Conservation (phyloP, 768 basidiomycete species). For the Hypholoma fasciculare region DNA sequence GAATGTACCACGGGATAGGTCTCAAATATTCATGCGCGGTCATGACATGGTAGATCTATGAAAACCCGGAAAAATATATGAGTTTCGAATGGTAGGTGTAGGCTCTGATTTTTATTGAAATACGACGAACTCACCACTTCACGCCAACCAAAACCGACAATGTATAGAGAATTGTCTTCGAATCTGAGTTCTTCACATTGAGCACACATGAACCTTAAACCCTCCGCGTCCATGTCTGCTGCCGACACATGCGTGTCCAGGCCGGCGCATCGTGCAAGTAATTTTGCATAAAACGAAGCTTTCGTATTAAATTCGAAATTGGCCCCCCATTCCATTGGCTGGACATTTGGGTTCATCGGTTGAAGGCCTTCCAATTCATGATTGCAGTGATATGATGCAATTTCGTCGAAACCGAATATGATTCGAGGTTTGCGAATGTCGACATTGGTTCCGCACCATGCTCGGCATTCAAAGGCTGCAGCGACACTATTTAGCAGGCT, state of each 20-base stretch:
- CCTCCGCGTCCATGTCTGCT: constrained; percentile 11
- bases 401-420: not conserved
- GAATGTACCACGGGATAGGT: not conserved
- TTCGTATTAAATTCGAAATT: not conserved
- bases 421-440: not conserved
- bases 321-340: not conserved
- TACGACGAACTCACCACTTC: not conserved
- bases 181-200: not conserved
- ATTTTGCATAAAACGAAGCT: not conserved
- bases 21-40: not conserved
- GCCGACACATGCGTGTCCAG: constrained; percentile 2
- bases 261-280: constrained; percentile 7
- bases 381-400: not conserved
- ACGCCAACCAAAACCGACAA: constrained; percentile 5
- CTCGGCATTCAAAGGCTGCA: not conserved
- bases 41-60: not conserved
- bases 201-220: constrained; percentile 10
- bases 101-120: not conserved
- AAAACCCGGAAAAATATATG: not conserved
- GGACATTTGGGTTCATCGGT: not conserved
- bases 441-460: not conserved
- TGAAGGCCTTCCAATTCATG: not conserved
- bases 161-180: not conserved
- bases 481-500: not conserved
- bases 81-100: no score